Evolutionary conservation across 768 basidiomycete genomes (phyloP).

Genomic region (Hygrocybe coccinea): DNA sequence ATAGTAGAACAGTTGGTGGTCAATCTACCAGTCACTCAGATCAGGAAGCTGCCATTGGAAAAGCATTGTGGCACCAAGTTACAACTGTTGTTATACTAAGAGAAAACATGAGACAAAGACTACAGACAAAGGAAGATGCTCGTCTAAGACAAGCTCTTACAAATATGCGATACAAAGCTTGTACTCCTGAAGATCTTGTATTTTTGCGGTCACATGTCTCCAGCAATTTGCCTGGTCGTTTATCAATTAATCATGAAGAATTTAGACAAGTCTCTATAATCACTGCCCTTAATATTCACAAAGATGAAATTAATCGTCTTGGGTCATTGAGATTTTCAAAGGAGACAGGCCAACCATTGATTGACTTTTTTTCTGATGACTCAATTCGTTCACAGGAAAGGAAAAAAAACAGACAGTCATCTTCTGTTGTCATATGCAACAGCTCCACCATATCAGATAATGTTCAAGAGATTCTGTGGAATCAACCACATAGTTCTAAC

Average conservation of each 20-base stretch:
- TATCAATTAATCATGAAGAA: conserved; percentile 10
- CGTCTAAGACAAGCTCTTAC: conserved; percentile 24
- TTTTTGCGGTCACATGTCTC: conserved; percentile 24
- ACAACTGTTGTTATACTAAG: background rate
- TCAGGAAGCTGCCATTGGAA: conserved; percentile 11
- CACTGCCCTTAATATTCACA: conserved; percentile 20
- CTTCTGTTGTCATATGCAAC: conserved; percentile 25
- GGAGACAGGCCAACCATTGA: conserved; percentile 21
- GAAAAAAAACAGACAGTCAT: conserved; percentile 4
- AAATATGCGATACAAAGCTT: conserved; percentile 31
- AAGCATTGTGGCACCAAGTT: conserved; percentile 25
- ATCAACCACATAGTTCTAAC: no score
- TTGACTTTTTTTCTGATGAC: conserved; percentile 23
- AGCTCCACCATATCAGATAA: no score
- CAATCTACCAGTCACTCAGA: background rate
- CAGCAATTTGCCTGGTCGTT: conserved; percentile 1
- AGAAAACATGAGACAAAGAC: conserved; percentile 30
- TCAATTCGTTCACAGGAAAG: no score
- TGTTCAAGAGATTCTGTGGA: no score
- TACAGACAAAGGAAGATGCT: conserved; percentile 22
- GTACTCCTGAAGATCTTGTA: conserved; percentile 29
- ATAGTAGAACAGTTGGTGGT: no score
- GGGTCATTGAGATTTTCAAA: conserved; percentile 28
- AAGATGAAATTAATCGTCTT: conserved; percentile 24
- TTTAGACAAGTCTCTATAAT: conserved; percentile 34